Evolutionary conservation across 2,329 filamentous ascomycete species (phyloP).

Genomic region (Xylaria sp.): DNA sequence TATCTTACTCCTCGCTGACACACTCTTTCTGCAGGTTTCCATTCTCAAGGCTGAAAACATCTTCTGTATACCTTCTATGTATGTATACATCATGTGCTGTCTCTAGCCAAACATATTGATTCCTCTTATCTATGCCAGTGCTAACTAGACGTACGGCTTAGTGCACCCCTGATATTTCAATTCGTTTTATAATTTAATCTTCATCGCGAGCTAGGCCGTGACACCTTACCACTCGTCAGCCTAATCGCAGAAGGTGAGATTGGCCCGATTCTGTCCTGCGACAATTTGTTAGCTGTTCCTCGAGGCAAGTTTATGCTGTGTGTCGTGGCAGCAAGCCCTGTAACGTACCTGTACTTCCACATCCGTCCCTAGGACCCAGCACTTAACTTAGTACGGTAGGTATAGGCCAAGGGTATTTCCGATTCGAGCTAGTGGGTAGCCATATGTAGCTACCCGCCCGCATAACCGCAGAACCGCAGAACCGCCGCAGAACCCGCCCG

Average conservation of each 20-base stretch:
- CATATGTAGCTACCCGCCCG: constrained; percentile 30
- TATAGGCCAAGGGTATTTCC: constrained; percentile 19
- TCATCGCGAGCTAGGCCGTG: background rate
- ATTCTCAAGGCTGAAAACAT: background rate
- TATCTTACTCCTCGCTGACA: constrained; percentile 11
- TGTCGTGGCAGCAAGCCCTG: constrained; percentile 24
- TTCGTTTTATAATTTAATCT: background rate
- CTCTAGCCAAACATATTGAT: background rate
- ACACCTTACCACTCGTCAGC: constrained; percentile 21
- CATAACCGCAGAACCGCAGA: constrained; percentile 25
- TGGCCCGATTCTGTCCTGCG: background rate
- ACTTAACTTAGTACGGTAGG: background rate
- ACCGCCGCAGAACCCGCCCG: constrained; percentile 21
- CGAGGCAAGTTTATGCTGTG: constrained; percentile 11
- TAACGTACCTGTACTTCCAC: constrained; percentile 4
- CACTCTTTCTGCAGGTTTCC: constrained; percentile 14
- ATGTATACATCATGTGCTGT: background rate
- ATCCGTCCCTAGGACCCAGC: background rate
- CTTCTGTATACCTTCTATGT: too few species aligned
- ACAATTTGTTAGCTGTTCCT: constrained; percentile 4
- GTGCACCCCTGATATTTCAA: background rate
- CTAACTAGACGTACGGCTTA: background rate
- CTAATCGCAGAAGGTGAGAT: constrained; percentile 11
- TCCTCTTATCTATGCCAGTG: background rate
- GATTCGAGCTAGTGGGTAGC: constrained; percentile 19